These are phyloP conservation scores for Leccinum olivaceopallidum DNA, from an alignment of 768 basidiomycete species.

Conservation along the genomic window DNA sequence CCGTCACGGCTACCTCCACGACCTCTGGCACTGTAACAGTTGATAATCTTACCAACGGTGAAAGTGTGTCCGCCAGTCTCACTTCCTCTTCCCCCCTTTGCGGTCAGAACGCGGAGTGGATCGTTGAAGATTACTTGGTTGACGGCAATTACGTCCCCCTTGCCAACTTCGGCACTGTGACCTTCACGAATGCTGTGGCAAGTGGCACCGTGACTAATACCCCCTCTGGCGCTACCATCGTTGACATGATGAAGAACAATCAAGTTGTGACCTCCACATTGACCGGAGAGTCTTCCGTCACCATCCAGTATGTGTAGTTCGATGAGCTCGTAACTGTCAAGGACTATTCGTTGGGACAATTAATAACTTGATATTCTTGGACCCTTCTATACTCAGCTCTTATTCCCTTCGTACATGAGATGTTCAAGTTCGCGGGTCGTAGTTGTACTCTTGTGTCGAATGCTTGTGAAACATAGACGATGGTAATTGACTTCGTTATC, in stretches of 20 bases:
- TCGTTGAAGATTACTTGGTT: constrained; percentile 4
- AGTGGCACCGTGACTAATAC: background rate
- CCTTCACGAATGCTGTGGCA: constrained; percentile 3
- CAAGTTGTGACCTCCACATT: constrained; percentile 5
- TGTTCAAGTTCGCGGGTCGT: background rate
- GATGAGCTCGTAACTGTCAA: background rate
- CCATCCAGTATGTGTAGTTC: background rate
- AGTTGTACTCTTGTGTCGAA: background rate
- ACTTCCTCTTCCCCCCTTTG: background rate
- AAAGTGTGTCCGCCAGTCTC: background rate
- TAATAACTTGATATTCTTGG: background rate
- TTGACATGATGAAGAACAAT: constrained; percentile 2
- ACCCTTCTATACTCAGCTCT: background rate
- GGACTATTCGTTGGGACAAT: background rate
- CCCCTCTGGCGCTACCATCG: constrained; percentile 1
- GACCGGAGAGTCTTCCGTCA: constrained; percentile 1
- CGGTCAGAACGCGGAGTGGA: constrained; percentile 14
- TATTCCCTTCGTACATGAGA: background rate
- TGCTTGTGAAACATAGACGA: background rate
- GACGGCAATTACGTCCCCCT: background rate
- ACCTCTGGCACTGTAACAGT: background rate
- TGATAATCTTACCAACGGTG: constrained; percentile 1
- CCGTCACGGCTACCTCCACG: background rate
- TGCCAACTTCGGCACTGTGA: constrained; percentile 9
- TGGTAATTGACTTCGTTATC: background rate